These are phyloP conservation scores for Cercospora brassicicola DNA, from an alignment of 2,329 filamentous ascomycete species.

Conservation along the genomic window DNA sequence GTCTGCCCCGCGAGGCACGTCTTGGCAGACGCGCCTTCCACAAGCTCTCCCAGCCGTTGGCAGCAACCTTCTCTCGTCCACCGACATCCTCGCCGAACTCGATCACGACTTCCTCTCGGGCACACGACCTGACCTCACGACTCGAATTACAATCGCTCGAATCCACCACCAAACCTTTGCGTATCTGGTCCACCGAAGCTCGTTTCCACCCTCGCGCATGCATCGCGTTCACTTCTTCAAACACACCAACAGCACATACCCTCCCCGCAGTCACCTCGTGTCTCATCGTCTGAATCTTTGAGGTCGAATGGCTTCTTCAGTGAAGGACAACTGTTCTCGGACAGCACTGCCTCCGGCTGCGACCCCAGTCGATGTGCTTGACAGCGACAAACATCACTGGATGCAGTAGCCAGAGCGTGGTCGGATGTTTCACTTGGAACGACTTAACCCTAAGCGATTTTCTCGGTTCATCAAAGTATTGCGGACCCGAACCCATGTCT, in stretches of 20 bases:
- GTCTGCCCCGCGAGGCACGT: constrained; percentile 7
- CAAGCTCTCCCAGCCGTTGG: constrained; percentile 10
- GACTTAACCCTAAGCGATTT: constrained; percentile 93
- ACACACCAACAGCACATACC: constrained; percentile 61
- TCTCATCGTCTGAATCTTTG: constrained; percentile 68
- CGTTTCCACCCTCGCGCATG: constrained; percentile 17
- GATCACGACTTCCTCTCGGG: neutral
- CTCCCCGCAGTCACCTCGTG: constrained; percentile 77
- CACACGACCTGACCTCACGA: constrained; percentile 19
- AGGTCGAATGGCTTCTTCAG: constrained; percentile 24
- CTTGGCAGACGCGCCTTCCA: constrained; percentile 11
- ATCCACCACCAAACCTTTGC: constrained; percentile 22
- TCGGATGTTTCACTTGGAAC: constrained; percentile 50
- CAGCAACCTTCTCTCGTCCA: neutral
- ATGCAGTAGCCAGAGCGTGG: constrained; percentile 28
- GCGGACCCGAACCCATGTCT: constrained; percentile 19
- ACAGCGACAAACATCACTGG: constrained; percentile 8
- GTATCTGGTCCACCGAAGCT: constrained; percentile 23
- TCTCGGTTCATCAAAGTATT: constrained; percentile 61
- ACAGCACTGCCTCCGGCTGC: constrained; percentile 25
- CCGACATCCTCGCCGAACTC: constrained; percentile 7
- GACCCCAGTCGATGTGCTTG: constrained; percentile 10
- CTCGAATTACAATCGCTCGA: constrained; percentile 15
- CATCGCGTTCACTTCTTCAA: constrained; percentile 43
- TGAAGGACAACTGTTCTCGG: constrained; percentile 36